A percentile compares a stretch with the other conserved stretches of the same genome.
phyloP scores from a whole-genome alignment of 108 stramenopile genomes.

The Skeletonema tropicum region DNA sequence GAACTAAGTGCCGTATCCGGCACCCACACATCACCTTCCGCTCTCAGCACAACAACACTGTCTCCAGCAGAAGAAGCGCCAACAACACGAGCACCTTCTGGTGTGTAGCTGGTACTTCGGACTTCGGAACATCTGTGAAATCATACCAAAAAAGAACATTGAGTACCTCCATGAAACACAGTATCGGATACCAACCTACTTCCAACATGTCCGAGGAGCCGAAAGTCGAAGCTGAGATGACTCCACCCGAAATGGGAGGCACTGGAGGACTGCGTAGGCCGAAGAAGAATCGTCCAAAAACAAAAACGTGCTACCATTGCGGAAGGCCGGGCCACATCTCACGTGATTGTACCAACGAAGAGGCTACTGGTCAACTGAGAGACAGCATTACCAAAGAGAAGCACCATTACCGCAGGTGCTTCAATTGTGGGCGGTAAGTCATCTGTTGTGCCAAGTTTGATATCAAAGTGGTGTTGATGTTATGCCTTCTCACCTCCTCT shows the following conservation, averaged over 20 bases:
- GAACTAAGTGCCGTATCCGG: too few relatives aligned
- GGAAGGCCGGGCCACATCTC: slow-evolving; percentile 65
- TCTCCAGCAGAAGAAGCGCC: too few relatives aligned
- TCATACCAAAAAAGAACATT: too few relatives aligned
- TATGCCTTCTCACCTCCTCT: neutral
- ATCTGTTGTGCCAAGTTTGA: neutral
- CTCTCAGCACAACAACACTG: too few relatives aligned
- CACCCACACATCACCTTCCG: too few relatives aligned
- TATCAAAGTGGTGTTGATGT: too few relatives aligned
- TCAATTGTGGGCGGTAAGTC: slow-evolving; percentile 79
- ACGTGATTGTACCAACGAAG: slow-evolving; percentile 61
- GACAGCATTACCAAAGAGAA: slow-evolving; percentile 55
- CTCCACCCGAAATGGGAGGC: neutral
- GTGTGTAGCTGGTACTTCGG: too few relatives aligned
- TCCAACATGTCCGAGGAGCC: slow-evolving; percentile 30
- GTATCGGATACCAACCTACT: too few relatives aligned
- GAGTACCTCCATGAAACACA: neutral
- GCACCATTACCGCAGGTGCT: slow-evolving; percentile 69
- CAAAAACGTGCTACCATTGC: slow-evolving; percentile 79
- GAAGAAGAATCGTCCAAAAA: slow-evolving; percentile 36
- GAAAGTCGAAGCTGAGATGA: slow-evolving; percentile 10
- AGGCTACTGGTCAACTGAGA: slow-evolving; percentile 63
- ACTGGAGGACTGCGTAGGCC: slow-evolving; percentile 24
- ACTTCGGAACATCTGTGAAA: too few relatives aligned
- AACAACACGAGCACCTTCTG: too few relatives aligned